Evolutionary conservation across 2,329 filamentous ascomycete genomes (phyloP).

Genomic region (Scedosporium dehoogii): DNA sequence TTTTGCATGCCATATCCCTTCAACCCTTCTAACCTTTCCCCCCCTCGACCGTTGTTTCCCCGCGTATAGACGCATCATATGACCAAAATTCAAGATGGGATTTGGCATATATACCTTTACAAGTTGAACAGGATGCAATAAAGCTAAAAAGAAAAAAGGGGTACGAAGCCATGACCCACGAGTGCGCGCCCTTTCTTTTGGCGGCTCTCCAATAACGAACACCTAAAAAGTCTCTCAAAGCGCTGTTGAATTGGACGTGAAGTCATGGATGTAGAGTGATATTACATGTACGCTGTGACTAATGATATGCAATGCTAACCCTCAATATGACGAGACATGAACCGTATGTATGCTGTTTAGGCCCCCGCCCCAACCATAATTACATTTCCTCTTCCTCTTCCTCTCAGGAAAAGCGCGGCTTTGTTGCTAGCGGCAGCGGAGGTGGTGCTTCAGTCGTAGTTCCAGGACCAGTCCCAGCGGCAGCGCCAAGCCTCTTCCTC

Average conservation of each 20-base stretch:
- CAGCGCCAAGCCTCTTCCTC: conserved; percentile 34
- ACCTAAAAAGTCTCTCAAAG: neutral
- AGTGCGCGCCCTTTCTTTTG: neutral
- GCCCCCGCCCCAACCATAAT: too few species aligned
- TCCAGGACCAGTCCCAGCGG: conserved; percentile 7
- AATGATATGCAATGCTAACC: too few species aligned
- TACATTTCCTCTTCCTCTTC: too few species aligned
- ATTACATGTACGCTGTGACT: too few species aligned
- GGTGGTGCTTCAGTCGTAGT: conserved; percentile 30
- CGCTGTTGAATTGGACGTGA: too few species aligned
- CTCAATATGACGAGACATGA: too few species aligned
- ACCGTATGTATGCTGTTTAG: too few species aligned
- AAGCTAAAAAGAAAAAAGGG: neutral
- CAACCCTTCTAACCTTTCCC: neutral
- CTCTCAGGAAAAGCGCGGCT: conserved; percentile 27
- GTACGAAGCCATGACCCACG: neutral
- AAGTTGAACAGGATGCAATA: neutral
- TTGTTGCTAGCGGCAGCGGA: conserved; percentile 41
- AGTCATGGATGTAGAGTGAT: too few species aligned
- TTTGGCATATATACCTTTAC: neutral
- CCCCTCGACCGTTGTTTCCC: neutral
- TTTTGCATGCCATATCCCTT: neutral
- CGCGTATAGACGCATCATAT: conserved; percentile 3
- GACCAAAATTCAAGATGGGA: conserved; percentile 1
- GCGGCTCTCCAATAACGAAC: neutral